Percentiles rank a stretch among this genome's conserved stretches.
Conservation (phyloP, 2,329 filamentous ascomycete species). For the Paracoccidioides brasiliensis region DNA sequence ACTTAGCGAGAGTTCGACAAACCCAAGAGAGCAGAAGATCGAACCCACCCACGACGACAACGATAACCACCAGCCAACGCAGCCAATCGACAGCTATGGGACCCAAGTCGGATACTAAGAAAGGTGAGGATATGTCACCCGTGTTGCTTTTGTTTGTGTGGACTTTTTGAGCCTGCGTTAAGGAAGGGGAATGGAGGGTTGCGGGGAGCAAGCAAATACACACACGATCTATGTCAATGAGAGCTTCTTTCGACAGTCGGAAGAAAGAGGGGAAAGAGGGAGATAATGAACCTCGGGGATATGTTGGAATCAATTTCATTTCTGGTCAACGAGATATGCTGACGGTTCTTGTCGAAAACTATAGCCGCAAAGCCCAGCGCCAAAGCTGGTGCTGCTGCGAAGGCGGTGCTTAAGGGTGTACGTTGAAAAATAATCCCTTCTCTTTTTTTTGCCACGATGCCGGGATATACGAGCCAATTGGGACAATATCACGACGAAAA, state of each 20-base stretch:
- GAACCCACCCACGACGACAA: background rate
- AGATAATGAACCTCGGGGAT: background rate
- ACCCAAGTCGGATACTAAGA: conserved; percentile 34
- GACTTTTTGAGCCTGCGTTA: background rate
- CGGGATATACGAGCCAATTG: background rate
- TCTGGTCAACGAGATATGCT: conserved; percentile 16
- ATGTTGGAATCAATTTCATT: background rate
- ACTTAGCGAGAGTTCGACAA: conserved; percentile 10
- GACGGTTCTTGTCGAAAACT: conserved; percentile 8
- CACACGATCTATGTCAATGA: background rate
- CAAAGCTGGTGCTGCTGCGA: conserved; percentile 85
- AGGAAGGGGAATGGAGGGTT: background rate
- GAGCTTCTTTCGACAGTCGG: conserved; percentile 2
- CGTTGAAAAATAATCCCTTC: conserved; percentile 31
- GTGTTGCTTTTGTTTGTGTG: background rate
- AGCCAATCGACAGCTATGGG: conserved; percentile 36
- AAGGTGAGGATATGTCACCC: conserved; percentile 24
- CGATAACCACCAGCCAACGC: conserved; percentile 31
- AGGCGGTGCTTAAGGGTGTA: conserved; percentile 94
- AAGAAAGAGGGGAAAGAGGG: background rate
- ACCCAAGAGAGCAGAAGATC: background rate
- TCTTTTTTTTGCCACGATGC: background rate
- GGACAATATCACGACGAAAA: background rate
- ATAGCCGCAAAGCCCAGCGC: conserved; percentile 47
- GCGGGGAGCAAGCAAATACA: background rate